Conservation (phyloP, 1,284 basidiomycete genomes). For the Ganoderma lingzhi region DNA sequence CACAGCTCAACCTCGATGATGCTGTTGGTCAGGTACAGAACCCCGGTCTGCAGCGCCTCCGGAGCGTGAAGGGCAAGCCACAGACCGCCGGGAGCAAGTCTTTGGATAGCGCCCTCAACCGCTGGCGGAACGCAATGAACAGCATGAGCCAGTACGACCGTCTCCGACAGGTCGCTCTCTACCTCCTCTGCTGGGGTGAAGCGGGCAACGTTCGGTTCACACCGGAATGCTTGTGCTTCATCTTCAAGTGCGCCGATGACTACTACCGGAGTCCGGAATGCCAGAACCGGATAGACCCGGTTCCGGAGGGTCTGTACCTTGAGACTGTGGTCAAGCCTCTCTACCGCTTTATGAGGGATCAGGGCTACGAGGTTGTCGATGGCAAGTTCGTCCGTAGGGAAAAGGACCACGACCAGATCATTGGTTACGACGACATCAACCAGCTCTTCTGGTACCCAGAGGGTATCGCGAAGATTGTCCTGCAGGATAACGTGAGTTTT, state of each 20-base stretch:
- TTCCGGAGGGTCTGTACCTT: slow-evolving; percentile 95
- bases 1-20: slow-evolving; percentile 98
- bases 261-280: slow-evolving; percentile 99
- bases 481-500: slow-evolving; percentile 81
- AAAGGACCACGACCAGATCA: slow-evolving; percentile 94
- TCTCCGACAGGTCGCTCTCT: slow-evolving; percentile 95
- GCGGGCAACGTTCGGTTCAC: slow-evolving; percentile 97
- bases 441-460: slow-evolving; percentile 99
- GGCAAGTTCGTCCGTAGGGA: slow-evolving; percentile 96
- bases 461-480: slow-evolving; percentile 91
- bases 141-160: slow-evolving; percentile 99
- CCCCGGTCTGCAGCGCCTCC: slow-evolving; percentile 89
- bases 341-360: slow-evolving; percentile 96
- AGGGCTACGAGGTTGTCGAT: slow-evolving; percentile 96
- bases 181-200: slow-evolving; percentile 98
- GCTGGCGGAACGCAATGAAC: slow-evolving; percentile 99
- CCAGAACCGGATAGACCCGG: slow-evolving; percentile 93
- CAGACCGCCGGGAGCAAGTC: slow-evolving; percentile 81
- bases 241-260: slow-evolving; percentile 99
- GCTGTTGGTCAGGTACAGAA: slow-evolving; percentile 97
- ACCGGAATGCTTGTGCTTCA: slow-evolving; percentile 98
- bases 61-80: slow-evolving; percentile 76
- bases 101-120: slow-evolving; percentile 89
- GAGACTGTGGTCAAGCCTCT: slow-evolving; percentile 93
- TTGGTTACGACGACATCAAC: slow-evolving; percentile 99